Evolutionary conservation across 768 basidiomycete species (phyloP), one percentile per base, ranked within the genome.

Genomic region (Amanita muscaria): DNA sequence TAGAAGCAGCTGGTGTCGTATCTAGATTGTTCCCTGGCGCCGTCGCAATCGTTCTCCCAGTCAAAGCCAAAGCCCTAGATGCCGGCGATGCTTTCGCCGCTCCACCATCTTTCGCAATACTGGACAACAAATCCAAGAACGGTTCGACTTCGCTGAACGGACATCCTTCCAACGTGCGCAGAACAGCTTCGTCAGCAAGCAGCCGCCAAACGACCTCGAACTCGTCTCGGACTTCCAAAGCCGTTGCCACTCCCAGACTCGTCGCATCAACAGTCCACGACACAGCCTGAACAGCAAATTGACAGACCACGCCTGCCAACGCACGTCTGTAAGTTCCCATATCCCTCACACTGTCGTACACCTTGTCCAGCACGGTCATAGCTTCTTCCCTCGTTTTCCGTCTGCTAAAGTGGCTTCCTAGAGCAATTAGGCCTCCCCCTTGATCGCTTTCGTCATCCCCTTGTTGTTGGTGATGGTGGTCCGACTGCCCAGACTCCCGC

Each of bases 331-430:
- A 85, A 9, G 64, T 62, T 24, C 70, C 73, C 67, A 87, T 81
- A 50, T 88, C 86, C 54, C 72, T 77, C 30, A 88, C 70, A 23
- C 73, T 74, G 11, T 79, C 74, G 52, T 83, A 84, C 2, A 79
- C 76, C 8, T 57, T 58, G 44, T 77, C 67, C 25, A 88, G 63
- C 2, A 74, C 66, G 15, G 72, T 66, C 67, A 86, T 73, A 41
- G 80, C 64, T 14, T 75, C 73, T 29, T 64, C 54, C 16, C 80
- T 66, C 3, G 44, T 39, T 19, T 46, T 46, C 29, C 37, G 14
- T 22, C 44, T 21, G 33, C 12, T 39, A 25, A 32, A 21, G 3
- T 19, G 27, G 14, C 44, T 18, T 3, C 44, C 44, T 10, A 46
- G 19, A 7, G 36, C 44, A 21, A 46, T 38, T 19, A 46, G 14